phyloP scores from a whole-genome alignment of 352 stramenopile genomes.

The Globisporangium mamillatum region DNA sequence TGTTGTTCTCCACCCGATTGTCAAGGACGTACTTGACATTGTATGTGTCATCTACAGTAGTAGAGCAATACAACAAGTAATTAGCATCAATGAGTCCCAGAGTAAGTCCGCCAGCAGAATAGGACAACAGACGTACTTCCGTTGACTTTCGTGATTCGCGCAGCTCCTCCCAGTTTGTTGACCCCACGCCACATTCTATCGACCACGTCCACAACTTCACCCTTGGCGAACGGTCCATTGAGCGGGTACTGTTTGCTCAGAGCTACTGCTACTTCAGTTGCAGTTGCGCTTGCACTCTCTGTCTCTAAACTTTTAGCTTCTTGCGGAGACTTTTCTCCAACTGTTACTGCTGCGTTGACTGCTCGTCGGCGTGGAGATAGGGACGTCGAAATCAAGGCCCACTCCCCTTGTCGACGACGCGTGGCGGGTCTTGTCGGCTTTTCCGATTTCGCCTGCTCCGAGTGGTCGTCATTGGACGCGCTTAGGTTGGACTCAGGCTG shows the following conservation, averaged over 20 bases:
- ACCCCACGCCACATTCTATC: slow-evolving; percentile 88
- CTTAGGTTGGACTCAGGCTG: background rate
- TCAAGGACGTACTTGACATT: slow-evolving; percentile 63
- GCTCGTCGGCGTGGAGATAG: background rate
- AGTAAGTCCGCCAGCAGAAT: background rate
- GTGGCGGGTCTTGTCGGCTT: background rate
- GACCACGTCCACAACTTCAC: slow-evolving; percentile 85
- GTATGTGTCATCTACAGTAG: slow-evolving; percentile 39
- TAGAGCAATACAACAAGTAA: slow-evolving; percentile 7
- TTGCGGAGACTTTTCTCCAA: background rate
- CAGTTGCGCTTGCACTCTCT: background rate
- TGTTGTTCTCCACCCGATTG: slow-evolving; percentile 22
- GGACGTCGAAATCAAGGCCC: background rate
- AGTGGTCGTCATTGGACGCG: background rate
- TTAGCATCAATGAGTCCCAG: background rate
- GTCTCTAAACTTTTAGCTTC: background rate
- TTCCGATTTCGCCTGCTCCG: background rate
- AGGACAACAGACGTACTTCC: slow-evolving; percentile 21
- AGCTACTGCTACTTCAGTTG: slow-evolving; percentile 11
- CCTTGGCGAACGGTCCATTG: slow-evolving; percentile 42
- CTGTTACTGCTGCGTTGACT: background rate
- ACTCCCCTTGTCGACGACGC: background rate
- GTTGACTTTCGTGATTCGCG: slow-evolving; percentile 67
- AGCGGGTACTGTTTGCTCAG: slow-evolving; percentile 17
- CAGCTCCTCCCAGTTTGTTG: slow-evolving; percentile 90